These are phyloP conservation scores for Citrus mangshanensis DNA, from an alignment of 345 rosid genomes.

Conservation along the genomic window DNA sequence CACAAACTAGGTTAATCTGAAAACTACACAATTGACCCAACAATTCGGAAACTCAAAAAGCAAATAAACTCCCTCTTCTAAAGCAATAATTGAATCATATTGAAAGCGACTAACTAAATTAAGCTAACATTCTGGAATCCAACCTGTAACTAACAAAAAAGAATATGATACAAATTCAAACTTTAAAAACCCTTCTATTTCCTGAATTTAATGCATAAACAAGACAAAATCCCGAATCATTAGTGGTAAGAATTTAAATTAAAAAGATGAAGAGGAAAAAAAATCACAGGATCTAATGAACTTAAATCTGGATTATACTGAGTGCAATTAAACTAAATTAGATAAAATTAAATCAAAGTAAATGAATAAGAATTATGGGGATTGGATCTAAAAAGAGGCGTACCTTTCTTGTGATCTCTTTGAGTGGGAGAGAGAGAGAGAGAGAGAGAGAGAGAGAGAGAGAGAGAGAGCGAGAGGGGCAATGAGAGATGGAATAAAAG, in stretches of 20 bases:
- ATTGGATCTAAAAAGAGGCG: neutral
- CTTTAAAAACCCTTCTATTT: neutral
- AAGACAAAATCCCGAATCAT: neutral
- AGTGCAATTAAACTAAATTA: neutral
- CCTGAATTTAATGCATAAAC: neutral
- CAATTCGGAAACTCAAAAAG: neutral
- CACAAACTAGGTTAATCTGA: neutral
- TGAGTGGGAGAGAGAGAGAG: neutral
- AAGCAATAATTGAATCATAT: neutral
- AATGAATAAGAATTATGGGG: neutral
- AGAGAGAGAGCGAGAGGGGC: neutral
- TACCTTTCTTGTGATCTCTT: neutral
- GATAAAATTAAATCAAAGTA: neutral
- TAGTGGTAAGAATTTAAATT: neutral
- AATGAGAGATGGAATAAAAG: neutral
- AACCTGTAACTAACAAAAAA: neutral
- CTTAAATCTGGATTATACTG: neutral
- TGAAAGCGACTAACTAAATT: neutral
- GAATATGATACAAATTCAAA: neutral
- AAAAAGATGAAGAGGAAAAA: neutral
- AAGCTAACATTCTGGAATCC: neutral
- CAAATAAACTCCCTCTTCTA: neutral
- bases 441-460: too few relatives aligned
- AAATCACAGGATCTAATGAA: neutral
- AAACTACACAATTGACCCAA: neutral